Conservation (phyloP, 441 rosid species). For the Aquilaria agallochum region DNA sequence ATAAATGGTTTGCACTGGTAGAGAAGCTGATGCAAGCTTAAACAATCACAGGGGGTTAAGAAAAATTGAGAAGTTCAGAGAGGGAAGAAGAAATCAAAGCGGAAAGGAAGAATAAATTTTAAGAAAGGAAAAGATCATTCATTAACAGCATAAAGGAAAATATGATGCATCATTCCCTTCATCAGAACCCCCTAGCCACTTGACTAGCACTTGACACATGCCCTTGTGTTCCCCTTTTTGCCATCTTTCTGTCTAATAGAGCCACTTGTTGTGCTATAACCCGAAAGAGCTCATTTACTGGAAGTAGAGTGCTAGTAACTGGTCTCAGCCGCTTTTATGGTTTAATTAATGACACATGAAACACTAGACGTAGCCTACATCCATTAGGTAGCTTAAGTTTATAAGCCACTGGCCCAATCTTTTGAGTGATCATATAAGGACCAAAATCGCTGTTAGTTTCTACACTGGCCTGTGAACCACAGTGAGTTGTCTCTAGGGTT, state of each 20-base stretch:
- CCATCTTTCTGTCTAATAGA: background rate
- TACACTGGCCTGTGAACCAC: background rate
- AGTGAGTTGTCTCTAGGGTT: conserved; percentile 1
- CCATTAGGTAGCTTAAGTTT: background rate
- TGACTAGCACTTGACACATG: background rate
- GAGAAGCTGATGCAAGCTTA: too few species aligned
- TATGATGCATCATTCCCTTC: background rate
- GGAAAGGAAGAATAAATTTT: too few species aligned
- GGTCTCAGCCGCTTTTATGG: background rate
- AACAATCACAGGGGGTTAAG: too few species aligned
- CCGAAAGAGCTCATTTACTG: too few species aligned
- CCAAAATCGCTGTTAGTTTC: conserved; percentile 8
- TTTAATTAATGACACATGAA: conserved; percentile 8
- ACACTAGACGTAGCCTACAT: background rate
- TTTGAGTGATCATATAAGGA: background rate
- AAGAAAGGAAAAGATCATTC: too few species aligned
- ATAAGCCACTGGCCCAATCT: background rate
- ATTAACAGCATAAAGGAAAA: too few species aligned
- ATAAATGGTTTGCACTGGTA: too few species aligned
- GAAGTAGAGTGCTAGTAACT: background rate
- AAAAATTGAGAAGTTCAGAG: too few species aligned
- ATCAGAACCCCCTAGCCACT: background rate
- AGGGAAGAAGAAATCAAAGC: too few species aligned
- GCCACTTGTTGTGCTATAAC: too few species aligned
- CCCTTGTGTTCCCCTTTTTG: background rate